Base-by-base conservation (phyloP, 2,329 filamentous ascomycete genomes). In the Byssothecium circinans region DNA sequence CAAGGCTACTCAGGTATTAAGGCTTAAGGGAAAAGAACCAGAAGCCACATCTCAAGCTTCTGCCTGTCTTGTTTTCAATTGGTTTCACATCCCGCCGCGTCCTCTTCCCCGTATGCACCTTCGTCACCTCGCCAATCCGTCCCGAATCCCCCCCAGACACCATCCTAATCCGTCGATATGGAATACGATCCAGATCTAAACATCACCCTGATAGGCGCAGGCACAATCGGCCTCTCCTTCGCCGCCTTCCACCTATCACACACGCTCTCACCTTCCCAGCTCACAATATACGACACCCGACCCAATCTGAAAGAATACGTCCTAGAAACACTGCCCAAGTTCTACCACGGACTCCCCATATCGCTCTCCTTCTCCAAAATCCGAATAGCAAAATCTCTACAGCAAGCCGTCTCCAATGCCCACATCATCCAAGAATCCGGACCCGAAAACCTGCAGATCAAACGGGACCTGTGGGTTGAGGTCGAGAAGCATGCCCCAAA, bases 381-480 rank as follows among this genome's bases (percentile, higher is more conserved):
- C n/a, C 53, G 58, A 6, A 65, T 64, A 23, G 60, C 56, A 17
- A 41, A 41, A 1, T 56, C 66, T 2, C 60, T 80, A 3, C 46
- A 64, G 23, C 53, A 71, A 2, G 80, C 80, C 10, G 73, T 81
- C 8, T 42, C 60, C 18, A 49, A 64, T 45, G 79, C 79, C 1
- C 67, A 74, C 34, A 79, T 84, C 41, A 68, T 85, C 34, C 81
- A 85, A 63, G 82, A 84, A 65, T 80, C 82, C 64, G 80, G 79
- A 0, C 81, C 81, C 0, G 81, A 84, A 57, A 75, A 76, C 41
- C 54, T 74, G 0, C 46, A 67, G 0, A 80, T 82, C 62, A 84
- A 84, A 53, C 68, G 70, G 30, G 57, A 58, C 0, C 67, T 81
- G 18, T 84, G 81, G 81, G 62, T 71, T 0, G 58, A 78, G 19